A percentile compares a stretch with the other conserved stretches of the same genome.
These are phyloP conservation scores for Bipolaris zeicola DNA, from an alignment of 2,329 filamentous ascomycete genomes.

Conservation along the genomic window DNA sequence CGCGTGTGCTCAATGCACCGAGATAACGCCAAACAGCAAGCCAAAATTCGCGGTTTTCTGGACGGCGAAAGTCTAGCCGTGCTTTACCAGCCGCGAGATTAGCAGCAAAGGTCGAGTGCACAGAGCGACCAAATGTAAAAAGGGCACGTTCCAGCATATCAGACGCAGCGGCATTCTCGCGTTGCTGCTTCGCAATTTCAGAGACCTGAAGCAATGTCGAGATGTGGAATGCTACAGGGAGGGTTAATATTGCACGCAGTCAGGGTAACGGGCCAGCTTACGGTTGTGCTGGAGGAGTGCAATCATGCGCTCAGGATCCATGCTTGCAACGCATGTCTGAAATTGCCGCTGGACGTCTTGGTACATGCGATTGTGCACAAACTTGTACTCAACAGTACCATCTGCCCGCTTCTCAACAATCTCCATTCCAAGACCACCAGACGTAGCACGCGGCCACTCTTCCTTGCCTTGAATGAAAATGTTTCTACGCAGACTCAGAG, in stretches of 20 bases:
- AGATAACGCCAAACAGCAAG: conserved; percentile 89
- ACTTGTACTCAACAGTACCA: conserved; percentile 74
- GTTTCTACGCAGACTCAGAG: conserved; percentile 76
- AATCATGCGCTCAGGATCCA: conserved; percentile 85
- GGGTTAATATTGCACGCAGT: conserved; percentile 22
- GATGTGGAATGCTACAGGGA: conserved; percentile 76
- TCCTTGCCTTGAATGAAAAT: conserved; percentile 86
- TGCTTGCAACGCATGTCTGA: conserved; percentile 75
- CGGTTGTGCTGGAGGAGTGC: conserved; percentile 72
- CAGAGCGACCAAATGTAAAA: conserved; percentile 89
- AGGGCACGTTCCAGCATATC: conserved; percentile 90
- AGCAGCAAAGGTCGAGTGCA: conserved; percentile 79
- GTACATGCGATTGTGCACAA: conserved; percentile 76
- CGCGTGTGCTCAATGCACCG: conserved; percentile 80
- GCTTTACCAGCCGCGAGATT: conserved; percentile 79
- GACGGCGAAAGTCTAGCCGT: conserved; percentile 76
- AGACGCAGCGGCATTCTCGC: conserved; percentile 82
- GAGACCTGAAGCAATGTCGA: conserved; percentile 93
- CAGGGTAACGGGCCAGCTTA: conserved; percentile 33
- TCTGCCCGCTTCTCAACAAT: conserved; percentile 61
- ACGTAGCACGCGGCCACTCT: conserved; percentile 79
- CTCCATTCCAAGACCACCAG: conserved; percentile 84
- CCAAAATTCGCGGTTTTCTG: conserved; percentile 92
- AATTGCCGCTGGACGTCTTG: conserved; percentile 77
- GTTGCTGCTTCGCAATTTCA: conserved; percentile 87